A percentile compares a stretch with the other conserved stretches of the same genome.
Conservation (phyloP, 371 early-diverging fungal genomes). For the Circinella minor region DNA sequence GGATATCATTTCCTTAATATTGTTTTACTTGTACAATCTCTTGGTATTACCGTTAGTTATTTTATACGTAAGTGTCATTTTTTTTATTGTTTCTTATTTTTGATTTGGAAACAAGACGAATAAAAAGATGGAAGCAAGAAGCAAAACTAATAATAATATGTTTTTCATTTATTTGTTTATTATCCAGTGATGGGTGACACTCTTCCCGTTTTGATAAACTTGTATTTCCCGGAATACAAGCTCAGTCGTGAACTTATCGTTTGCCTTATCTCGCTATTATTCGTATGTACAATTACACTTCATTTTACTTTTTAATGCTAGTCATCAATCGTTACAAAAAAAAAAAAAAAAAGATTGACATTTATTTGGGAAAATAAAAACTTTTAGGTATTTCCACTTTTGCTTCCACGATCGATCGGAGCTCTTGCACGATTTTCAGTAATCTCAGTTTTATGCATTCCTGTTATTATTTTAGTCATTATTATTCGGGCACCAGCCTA, state of each 20-base stretch:
- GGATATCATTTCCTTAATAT: slow-evolving; percentile 46
- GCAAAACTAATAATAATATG: too few species aligned
- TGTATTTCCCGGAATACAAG: slow-evolving; percentile 28
- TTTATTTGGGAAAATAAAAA: too few species aligned
- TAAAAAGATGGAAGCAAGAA: too few species aligned
- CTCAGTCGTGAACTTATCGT: slow-evolving; percentile 8
- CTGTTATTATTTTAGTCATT: slow-evolving; percentile 42
- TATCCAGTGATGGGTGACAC: slow-evolving; percentile 38
- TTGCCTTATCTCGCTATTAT: slow-evolving; percentile 14
- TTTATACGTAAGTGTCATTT: slow-evolving; percentile 28
- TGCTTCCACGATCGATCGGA: slow-evolving; percentile 49
- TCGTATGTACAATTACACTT: slow-evolving; percentile 19
- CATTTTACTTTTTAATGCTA: not conserved
- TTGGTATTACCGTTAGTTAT: slow-evolving; percentile 44
- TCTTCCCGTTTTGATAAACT: slow-evolving; percentile 38
- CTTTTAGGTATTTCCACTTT: slow-evolving; percentile 42
- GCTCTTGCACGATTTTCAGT: slow-evolving; percentile 48
- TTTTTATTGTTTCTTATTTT: not conserved
- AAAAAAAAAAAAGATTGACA: not conserved
- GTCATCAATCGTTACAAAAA: not conserved
- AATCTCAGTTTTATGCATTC: slow-evolving; percentile 46
- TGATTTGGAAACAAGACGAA: not conserved
- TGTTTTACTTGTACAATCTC: slow-evolving; percentile 43
- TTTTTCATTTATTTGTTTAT: not conserved
- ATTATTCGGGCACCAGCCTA: slow-evolving; percentile 50